phyloP scores from a whole-genome alignment of 495 filamentous ascomycete species.

The Penicillium bovifimosum region DNA sequence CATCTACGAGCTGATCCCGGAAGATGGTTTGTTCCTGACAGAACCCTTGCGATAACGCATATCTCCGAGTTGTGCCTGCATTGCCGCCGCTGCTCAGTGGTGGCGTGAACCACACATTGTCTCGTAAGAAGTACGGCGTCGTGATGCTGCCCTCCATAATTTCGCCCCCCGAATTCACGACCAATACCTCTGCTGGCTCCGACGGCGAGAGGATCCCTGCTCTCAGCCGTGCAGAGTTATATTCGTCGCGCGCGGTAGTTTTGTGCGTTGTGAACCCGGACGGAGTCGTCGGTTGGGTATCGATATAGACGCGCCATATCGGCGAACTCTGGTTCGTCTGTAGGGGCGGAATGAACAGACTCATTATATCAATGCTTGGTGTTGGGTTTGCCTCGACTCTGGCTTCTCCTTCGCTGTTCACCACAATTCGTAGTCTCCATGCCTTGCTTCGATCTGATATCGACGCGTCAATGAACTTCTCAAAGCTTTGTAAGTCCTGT shows the following conservation, averaged over 20 bases:
- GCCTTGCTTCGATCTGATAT: slow-evolving; percentile 32
- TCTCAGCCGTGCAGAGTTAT: slow-evolving; percentile 56
- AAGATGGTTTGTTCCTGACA: slow-evolving; percentile 58
- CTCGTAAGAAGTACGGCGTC: slow-evolving; percentile 71
- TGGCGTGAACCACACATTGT: slow-evolving; percentile 35
- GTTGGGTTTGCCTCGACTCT: slow-evolving; percentile 46
- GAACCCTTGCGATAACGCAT: slow-evolving; percentile 61
- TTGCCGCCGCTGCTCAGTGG: slow-evolving; percentile 64
- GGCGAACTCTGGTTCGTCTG: slow-evolving; percentile 4
- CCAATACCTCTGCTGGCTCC: slow-evolving; percentile 62
- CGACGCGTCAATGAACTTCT: slow-evolving; percentile 27
- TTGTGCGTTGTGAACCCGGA: slow-evolving; percentile 71
- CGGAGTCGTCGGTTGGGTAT: slow-evolving; percentile 43
- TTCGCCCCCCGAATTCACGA: slow-evolving; percentile 60
- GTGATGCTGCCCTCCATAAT: slow-evolving; percentile 85
- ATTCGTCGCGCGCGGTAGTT: slow-evolving; percentile 61
- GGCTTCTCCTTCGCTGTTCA: slow-evolving; percentile 46
- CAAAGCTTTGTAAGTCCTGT: slow-evolving; percentile 24
- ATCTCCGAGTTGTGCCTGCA: slow-evolving; percentile 74
- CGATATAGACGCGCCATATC: slow-evolving; percentile 50
- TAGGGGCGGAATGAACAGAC: slow-evolving; percentile 47
- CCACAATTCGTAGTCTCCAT: slow-evolving; percentile 49
- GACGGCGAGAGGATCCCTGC: slow-evolving; percentile 46
- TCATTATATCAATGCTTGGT: slow-evolving; percentile 42
- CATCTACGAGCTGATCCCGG: slow-evolving; percentile 53